Base-by-base conservation (phyloP, 2,329 filamentous ascomycete genomes). In the Sporothrix pseudoabietina region DNA sequence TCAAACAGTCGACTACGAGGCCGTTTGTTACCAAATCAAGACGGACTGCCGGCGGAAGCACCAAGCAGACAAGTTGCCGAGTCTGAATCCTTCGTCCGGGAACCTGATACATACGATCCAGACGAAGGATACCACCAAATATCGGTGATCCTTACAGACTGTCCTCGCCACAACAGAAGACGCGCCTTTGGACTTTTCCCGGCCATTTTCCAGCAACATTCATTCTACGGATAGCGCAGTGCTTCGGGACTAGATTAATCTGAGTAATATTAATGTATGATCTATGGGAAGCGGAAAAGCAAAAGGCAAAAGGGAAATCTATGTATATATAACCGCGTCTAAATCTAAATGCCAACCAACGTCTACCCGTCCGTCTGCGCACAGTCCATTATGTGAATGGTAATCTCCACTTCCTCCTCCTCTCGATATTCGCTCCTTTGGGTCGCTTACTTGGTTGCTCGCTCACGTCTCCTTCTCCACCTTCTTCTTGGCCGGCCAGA, bases 401-500 rank as follows among this genome's bases (percentile, higher is more conserved):
- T 1, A 26, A 26, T 26, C 26, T 26, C 26, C 2, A 26, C 26
- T 26, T 26, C 35, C 35, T 35, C 35, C 35, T 35, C 5, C 35
- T 35, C 35, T 5, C 4, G 35, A 35, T 5, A 5, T 35, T 35
- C 35, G 35, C 35, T 35, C 35, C 35, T 8, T 26, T 26, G 1
- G 26, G 26, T 26, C 26, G 26, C 26, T 26, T 26, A 26, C 26
- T 26, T 26, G 26, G 14, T 52, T 52, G 19, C 6, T 54, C 52
- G 19, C 22, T 26, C n/a, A 52, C 16, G 49, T n/a, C 39, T 44
- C 16, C 39, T 65, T 63, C 22, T 52, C 52, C 14, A 19, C 63
- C 65, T 55, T 57, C 63, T 59, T 57, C 32, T 63, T 74, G 72
- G 69, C 83, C 4, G 85, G 87, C 90, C 90, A 92, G 1, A 87